A percentile compares a stretch with the other conserved stretches of the same genome.
Conservation (phyloP, 2,329 filamentous ascomycete genomes). For the Alternaria longipes region DNA sequence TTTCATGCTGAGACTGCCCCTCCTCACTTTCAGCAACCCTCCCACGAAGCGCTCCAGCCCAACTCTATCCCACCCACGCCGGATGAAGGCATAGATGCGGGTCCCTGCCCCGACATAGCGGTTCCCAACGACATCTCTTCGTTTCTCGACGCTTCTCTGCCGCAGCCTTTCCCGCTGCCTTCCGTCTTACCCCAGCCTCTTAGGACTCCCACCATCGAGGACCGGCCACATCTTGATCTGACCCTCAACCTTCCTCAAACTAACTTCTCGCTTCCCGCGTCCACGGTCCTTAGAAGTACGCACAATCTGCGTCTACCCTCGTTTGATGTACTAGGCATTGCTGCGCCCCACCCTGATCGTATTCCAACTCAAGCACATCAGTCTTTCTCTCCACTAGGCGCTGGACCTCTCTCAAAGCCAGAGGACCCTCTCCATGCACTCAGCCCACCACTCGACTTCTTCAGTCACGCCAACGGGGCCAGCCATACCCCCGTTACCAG, state of each 20-base stretch:
- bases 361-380: constrained; percentile 36
- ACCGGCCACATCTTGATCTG: constrained; percentile 38
- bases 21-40: constrained; percentile 10
- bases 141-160: constrained; percentile 42
- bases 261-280: constrained; percentile 43
- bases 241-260: constrained; percentile 37
- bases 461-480: constrained; percentile 29
- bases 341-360: constrained; percentile 57
- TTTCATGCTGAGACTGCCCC: constrained; percentile 21
- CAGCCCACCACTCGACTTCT: constrained; percentile 42
- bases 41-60: constrained; percentile 5
- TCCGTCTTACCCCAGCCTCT: constrained; percentile 30
- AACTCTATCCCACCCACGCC: constrained; percentile 34
- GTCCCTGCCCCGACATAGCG: constrained; percentile 24
- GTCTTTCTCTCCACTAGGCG: constrained; percentile 46
- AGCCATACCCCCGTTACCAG: constrained; percentile 25
- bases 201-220: constrained; percentile 39
- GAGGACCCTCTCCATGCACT: constrained; percentile 53
- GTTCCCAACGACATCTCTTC: constrained; percentile 27
- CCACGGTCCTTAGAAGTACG: constrained; percentile 42
- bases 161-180: constrained; percentile 43
- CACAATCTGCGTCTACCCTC: constrained; percentile 61
- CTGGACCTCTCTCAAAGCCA: constrained; percentile 51
- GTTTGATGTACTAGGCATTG: constrained; percentile 63
- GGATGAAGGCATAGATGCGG: constrained; percentile 26